Conservation (phyloP, 352 stramenopile species). For the Halophytophthora polymorphica region DNA sequence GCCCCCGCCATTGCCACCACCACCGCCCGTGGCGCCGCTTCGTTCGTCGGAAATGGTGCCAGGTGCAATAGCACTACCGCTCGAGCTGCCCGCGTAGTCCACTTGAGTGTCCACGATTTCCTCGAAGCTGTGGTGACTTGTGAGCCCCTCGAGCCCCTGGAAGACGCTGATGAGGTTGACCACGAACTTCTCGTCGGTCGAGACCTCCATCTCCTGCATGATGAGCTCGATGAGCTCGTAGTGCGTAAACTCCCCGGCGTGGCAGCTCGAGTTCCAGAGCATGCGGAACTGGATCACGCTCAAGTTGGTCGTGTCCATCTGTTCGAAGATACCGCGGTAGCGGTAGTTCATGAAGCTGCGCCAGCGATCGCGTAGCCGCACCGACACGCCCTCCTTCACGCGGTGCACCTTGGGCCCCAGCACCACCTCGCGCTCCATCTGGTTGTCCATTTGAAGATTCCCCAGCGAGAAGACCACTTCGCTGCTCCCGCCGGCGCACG, state of each 20-base stretch:
- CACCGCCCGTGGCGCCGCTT: constrained; percentile 19
- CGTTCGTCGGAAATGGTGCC: constrained; percentile 16
- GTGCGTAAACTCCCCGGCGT: constrained; percentile 76
- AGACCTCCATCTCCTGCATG: constrained; percentile 87
- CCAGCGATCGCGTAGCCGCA: constrained; percentile 82
- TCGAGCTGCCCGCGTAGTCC: constrained; percentile 42
- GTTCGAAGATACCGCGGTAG: constrained; percentile 79
- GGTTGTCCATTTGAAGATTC: constrained; percentile 89
- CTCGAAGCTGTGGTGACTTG: constrained; percentile 73
- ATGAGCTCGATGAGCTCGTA: constrained; percentile 86
- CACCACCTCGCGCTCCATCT: constrained; percentile 87
- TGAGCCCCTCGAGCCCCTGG: constrained; percentile 75
- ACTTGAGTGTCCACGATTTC: constrained; percentile 77
- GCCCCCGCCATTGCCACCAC: constrained; percentile 3
- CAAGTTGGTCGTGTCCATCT: constrained; percentile 62
- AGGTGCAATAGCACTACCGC: constrained; percentile 18
- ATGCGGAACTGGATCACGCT: constrained; percentile 85
- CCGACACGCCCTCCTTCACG: constrained; percentile 83
- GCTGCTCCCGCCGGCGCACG: constrained; percentile 69
- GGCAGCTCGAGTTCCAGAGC: constrained; percentile 82
- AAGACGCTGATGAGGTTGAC: constrained; percentile 89
- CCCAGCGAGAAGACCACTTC: constrained; percentile 80
- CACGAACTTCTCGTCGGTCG: constrained; percentile 89
- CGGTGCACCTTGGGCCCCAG: constrained; percentile 77
- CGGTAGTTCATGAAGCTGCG: constrained; percentile 81